Conservation (phyloP, 1,139 yeast genomes). For the Zygoascus meyerae region DNA sequence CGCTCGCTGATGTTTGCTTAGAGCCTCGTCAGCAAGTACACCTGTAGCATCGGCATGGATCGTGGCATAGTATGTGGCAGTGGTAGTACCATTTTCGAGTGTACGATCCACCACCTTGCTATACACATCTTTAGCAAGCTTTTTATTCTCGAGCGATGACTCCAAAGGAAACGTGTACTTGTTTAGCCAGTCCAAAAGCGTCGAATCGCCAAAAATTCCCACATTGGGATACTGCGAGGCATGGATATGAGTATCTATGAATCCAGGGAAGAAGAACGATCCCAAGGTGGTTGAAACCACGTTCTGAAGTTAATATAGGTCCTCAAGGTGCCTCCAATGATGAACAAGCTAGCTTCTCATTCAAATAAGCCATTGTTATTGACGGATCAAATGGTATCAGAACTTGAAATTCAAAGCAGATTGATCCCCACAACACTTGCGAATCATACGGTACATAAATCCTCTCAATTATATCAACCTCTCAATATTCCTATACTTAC, state of each 20-base stretch:
- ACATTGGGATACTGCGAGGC: slow-evolving; percentile 95
- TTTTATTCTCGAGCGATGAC: slow-evolving; percentile 46
- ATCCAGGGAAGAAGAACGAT: slow-evolving; percentile 80
- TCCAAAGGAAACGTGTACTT: slow-evolving; percentile 88
- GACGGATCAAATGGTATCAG: no score
- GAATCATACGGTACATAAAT: no score
- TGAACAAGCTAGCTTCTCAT: no score
- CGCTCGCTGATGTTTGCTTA: slow-evolving; percentile 73
- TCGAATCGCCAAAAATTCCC: slow-evolving; percentile 83
- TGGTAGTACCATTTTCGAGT: slow-evolving; percentile 75
- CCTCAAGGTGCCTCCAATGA: no score
- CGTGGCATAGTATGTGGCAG: slow-evolving; percentile 88
- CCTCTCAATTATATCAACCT: no score
- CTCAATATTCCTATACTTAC: slow-evolving; percentile 13
- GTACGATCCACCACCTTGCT: slow-evolving; percentile 60
- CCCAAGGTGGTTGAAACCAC: background rate
- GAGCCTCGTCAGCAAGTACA: slow-evolving; percentile 65
- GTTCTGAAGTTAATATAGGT: slow-evolving; percentile 2
- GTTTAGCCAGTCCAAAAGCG: slow-evolving; percentile 81
- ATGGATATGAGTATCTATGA: slow-evolving; percentile 91
- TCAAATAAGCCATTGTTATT: no score
- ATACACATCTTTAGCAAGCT: slow-evolving; percentile 57
- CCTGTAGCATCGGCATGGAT: slow-evolving; percentile 73
- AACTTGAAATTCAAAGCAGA: no score
- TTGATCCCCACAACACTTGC: no score